phyloP scores from a whole-genome alignment of 225 moss, liverwort and hornwort species.

The Climacium dendroides region DNA sequence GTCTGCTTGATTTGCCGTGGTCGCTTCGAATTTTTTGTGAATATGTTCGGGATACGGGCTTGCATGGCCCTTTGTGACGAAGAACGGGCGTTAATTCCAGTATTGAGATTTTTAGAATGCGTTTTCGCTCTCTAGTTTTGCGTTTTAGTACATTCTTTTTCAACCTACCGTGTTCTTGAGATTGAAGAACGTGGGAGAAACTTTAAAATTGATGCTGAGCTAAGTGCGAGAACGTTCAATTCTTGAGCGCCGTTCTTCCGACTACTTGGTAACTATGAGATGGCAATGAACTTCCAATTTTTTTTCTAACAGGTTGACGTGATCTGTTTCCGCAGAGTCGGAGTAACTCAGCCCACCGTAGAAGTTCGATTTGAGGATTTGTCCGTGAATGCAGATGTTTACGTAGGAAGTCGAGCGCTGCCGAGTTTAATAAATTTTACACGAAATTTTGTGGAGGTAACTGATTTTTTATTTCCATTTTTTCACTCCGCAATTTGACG shows the following conservation, averaged over 20 bases:
- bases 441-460: conserved; percentile 58
- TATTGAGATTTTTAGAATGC: neutral
- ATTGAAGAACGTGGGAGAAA: neutral
- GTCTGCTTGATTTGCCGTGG: neutral
- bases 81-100: neutral
- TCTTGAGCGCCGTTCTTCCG: neutral
- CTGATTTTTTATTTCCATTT: neutral
- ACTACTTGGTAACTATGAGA: neutral
- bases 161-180: neutral
- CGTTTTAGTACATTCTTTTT: neutral
- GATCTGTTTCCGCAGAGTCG: conserved; percentile 31
- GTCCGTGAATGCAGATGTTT: conserved; percentile 54
- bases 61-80: neutral
- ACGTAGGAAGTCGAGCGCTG: conserved; percentile 57
- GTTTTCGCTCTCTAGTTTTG: neutral
- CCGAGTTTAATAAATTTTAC: conserved; percentile 62
- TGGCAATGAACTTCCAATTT: neutral
- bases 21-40: neutral
- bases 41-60: neutral
- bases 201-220: no score
- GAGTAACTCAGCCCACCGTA: conserved; percentile 41
- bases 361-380: conserved; percentile 69
- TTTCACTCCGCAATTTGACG: neutral
- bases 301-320: neutral
- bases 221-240: neutral